Evolutionary conservation across 805 yeast genomes (phyloP), one percentile per base, ranked within the genome.

Genomic region (Schizosaccharomyces osmophilus): DNA sequence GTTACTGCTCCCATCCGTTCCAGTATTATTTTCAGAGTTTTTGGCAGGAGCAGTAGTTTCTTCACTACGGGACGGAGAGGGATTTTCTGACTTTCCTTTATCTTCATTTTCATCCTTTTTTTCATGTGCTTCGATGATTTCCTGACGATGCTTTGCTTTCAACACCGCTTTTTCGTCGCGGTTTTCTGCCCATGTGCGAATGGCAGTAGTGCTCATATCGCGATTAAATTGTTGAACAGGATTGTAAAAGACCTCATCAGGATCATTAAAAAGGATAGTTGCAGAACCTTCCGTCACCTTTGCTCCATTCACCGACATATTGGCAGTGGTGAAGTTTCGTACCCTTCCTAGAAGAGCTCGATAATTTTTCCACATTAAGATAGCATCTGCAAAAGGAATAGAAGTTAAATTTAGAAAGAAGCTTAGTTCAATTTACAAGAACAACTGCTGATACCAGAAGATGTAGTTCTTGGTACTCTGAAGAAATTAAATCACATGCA

Each of bases 191-290:
- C 95, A 93, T 0, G 97, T 95, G 62, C 82, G 79, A 64, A 93
- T 89, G 8, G 87, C 88, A 66, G 84, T 74, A 5, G 87, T 84
- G 65, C 95, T 84, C 59, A 93, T 73, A 69, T 93, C 99, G 67
- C 99, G 79, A 71, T 93, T 93, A 73, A 88, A 93, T 72, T 90
- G 97, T 73, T 93, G 99, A 62, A 93, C 85, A 9, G 95, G 97
- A 70, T 93, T 93, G 73, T 93, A 93, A 69, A 93, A 93, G 11
- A 93, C 98, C 63, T 77, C 77, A 66, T 85, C 88, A 59, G 82
- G 82, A 67, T 85, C 83, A 3, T 95, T 90, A 64, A 84, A 85
- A 41, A 89, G 74, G 55, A 93, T 82, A 29, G 82, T 79, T 15
- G 97, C 97, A 62, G 78, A 74, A 1, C 99, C 99, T 71, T 93